Base-by-base conservation (phyloP, 2,329 filamentous ascomycete genomes). In the Epichloe festucae region DNA sequence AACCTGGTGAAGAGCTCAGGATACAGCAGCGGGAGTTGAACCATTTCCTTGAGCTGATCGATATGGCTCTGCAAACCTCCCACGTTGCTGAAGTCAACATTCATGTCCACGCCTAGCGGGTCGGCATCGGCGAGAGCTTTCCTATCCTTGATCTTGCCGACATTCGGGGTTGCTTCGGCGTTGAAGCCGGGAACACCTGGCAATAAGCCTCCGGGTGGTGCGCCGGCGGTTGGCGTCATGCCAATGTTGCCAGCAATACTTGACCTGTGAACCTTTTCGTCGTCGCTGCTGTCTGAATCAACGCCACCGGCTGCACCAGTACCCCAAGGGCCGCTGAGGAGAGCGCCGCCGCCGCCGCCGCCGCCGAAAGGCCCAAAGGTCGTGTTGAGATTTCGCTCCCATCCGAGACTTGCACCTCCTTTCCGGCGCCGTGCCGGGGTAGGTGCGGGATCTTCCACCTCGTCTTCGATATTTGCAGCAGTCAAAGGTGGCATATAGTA, bases 11-110 rank as follows among this genome's bases (percentile, higher is more conserved):
- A 98, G 42, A 97, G 82, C 66, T 98, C 93, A 0, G 93, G 93
- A 62, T 98, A 98, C 5, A 97, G 78, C 19, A 98, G 73, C 2
- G 93, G 93, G 54, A 98, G 77, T 58, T 91, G 87, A 17, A 98
- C 91, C 93, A 98, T 98, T 70, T 98, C 93, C 68, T 98, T 97
- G 55, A 98, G 76, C 67, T 96, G 89, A 64, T 96, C 89, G 63
- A 98, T 96, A 64, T 97, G 91, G 38, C 88, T 85, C 64, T 95
- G 84, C 44, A 98, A 72, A 41, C 93, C 93, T 62, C 93, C 93
- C 52, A 98, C 90, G 57, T 90, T 88, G 66, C 87, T 91, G 65
- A 98, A 96, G 63, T 90, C 90, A 55, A 98, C 89, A 61, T 82
- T 91, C 63, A 91, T 73, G 63, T 97, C 90, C 36, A 98, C 89